phyloP scores from a whole-genome alignment of 139 green algal genomes.

The Spirogloea muscicola region DNA sequence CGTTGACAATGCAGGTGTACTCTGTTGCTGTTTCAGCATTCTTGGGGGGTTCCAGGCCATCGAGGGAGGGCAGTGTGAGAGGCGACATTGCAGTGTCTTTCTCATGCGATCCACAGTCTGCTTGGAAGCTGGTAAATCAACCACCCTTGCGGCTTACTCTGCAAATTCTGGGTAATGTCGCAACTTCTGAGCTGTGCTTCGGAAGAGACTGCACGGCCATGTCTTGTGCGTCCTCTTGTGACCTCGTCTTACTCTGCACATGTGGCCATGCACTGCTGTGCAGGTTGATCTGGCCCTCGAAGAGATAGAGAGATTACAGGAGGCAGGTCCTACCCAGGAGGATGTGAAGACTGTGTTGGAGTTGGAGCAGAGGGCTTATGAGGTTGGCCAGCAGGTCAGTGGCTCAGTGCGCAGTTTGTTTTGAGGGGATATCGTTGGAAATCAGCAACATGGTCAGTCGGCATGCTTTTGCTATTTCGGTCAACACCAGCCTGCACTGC shows the following conservation, averaged over 20 bases:
- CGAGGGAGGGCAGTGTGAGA: constrained; percentile 40
- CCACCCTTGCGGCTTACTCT: not conserved
- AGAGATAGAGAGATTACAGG: constrained; percentile 60
- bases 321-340: constrained; percentile 50
- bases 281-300: constrained; percentile 63
- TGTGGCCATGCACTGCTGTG: too few relatives aligned
- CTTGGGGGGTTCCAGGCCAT: constrained; percentile 54
- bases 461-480: too few relatives aligned
- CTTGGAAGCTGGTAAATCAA: constrained; percentile 39
- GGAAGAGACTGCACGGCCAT: too few relatives aligned
- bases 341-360: constrained; percentile 66
- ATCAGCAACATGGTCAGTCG: too few relatives aligned
- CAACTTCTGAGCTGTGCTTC: too few relatives aligned
- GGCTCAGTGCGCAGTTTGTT: too few relatives aligned
- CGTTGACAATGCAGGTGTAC: constrained; percentile 49
- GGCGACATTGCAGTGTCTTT: constrained; percentile 77
- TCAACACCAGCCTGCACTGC: too few relatives aligned
- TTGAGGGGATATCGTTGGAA: too few relatives aligned
- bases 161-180: not conserved
- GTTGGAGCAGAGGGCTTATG: constrained; percentile 61
- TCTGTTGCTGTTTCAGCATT: constrained; percentile 55
- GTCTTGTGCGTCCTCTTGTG: too few relatives aligned
- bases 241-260: too few relatives aligned
- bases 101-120: constrained; percentile 69
- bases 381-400: constrained; percentile 66